A percentile compares a stretch with the other conserved stretches of the same genome.
Conservation (phyloP, 805 yeast species). For the Naumovozyma castellii region DNA sequence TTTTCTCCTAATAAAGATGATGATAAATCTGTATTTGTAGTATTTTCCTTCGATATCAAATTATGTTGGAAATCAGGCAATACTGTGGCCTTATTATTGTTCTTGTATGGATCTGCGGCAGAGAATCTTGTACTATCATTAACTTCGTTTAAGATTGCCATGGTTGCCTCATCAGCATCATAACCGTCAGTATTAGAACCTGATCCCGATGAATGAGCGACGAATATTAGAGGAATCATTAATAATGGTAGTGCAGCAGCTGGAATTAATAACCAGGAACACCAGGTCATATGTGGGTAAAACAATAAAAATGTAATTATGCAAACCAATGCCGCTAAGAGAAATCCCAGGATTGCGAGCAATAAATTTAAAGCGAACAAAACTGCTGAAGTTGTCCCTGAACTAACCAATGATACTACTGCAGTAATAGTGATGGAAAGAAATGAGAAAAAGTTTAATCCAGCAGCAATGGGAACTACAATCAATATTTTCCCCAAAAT, state of each 20-base stretch:
- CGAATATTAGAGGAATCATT: constrained; percentile 40
- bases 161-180: constrained; percentile 17
- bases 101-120: not conserved
- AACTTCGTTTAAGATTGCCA: constrained; percentile 4
- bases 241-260: constrained; percentile 50
- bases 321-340: constrained; percentile 45
- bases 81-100: constrained; percentile 3
- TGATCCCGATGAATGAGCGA: constrained; percentile 26
- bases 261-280: constrained; percentile 64
- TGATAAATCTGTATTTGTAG: constrained; percentile 8
- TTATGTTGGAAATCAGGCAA: constrained; percentile 8
- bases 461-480: constrained; percentile 59
- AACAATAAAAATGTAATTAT: constrained; percentile 49
- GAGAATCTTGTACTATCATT: constrained; percentile 2
- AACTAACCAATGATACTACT: constrained; percentile 20
- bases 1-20: constrained; percentile 6
- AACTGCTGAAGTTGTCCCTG: constrained; percentile 12
- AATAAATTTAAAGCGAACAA: constrained; percentile 38
- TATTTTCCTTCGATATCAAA: constrained; percentile 1
- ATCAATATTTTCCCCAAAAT: constrained; percentile 47
- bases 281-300: constrained; percentile 59
- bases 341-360: constrained; percentile 40
- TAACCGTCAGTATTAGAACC: constrained; percentile 6
- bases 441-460: constrained; percentile 42
- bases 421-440: constrained; percentile 31